These are phyloP conservation scores for Saussurea involucrata DNA, from an alignment of 129 eudicot species.

Conservation along the genomic window DNA sequence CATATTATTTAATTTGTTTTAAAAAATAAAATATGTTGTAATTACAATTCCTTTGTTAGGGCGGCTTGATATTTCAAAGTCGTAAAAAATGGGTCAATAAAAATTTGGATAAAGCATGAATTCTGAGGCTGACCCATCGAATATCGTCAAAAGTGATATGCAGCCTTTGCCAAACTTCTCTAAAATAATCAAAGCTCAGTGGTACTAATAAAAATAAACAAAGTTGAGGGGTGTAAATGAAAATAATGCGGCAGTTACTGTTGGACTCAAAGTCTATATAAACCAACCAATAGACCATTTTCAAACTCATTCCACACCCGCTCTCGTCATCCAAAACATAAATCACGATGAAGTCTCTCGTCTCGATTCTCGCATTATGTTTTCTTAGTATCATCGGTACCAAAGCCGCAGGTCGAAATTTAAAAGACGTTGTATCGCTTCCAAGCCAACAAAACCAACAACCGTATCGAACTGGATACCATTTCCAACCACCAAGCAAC, in stretches of 20 bases:
- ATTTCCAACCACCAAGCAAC: slow-evolving; percentile 75
- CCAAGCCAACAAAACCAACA: slow-evolving; percentile 18
- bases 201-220: background rate
- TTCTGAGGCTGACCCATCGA: slow-evolving; percentile 1
- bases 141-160: slow-evolving; percentile 1
- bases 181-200: background rate
- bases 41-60: too few species aligned
- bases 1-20: background rate
- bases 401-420: slow-evolving; percentile 13
- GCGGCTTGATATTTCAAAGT: slow-evolving; percentile 23
- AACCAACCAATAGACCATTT: slow-evolving; percentile 20
- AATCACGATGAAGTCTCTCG: slow-evolving; percentile 9
- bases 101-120: slow-evolving; percentile 10
- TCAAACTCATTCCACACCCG: slow-evolving; percentile 7
- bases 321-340: background rate
- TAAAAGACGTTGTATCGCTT: background rate
- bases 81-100: slow-evolving; percentile 5
- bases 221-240: background rate
- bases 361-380: slow-evolving; percentile 19
- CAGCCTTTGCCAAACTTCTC: background rate
- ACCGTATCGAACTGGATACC: slow-evolving; percentile 68
- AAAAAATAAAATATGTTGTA: background rate
- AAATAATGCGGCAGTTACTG: slow-evolving; percentile 16
- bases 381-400: background rate
- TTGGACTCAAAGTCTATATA: slow-evolving; percentile 27